Evolutionary conservation across 2,329 filamentous ascomycete species (phyloP), one percentile per base, ranked within the genome.

Genomic region (Orbilia javanica): DNA sequence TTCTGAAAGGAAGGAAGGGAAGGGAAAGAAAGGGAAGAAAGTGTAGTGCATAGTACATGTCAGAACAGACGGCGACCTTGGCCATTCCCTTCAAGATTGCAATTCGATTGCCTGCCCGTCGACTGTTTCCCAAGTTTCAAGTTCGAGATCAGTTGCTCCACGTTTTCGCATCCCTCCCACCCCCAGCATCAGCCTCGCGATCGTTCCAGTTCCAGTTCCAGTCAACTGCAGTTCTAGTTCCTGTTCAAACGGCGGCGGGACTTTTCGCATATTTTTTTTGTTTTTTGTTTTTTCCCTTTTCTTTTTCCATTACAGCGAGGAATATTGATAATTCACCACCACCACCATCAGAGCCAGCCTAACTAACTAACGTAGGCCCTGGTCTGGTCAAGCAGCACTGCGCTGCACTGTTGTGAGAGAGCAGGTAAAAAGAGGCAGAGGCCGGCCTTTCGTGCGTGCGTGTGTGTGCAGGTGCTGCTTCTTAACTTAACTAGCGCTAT

Each of bases 171-270:
- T 31, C 36, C 34, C 25, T 15, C 31, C 34, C 25, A 10, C 31
- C 48, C 55, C 62, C 46, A 34, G 31, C 55, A 53, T 78, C 66
- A 77, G 73, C 73, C 73, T 78, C 74, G 67, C 67, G 74, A 68
- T 78, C 46, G 46, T 50, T 50, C 7, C 15, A 46, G 42, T 46
- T 46, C 34, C 2, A 39, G 34, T 39, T 20, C 42, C 18, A 42
- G 36, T 42, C 29, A 39, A 13, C n/a, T 20, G 60, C 55, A 42
- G 50, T 53, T 27, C 27, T 18, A 7, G 52, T 62, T 44, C 42
- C 22, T 48, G 66, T 60, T 77, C 62, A 71, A 72, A 72, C 74
- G 74, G 68, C 55, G 55, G 55, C 31, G 52, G 52, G 29, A 11
- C 60, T 67, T 71, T 60, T 60, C 42, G 50, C 67, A 78, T 78